A percentile compares a stretch with the other conserved stretches of the same genome.
Evolutionary conservation across 1,139 yeast genomes (phyloP).

Genomic region (Spencermartinsiella ligniputridi): DNA sequence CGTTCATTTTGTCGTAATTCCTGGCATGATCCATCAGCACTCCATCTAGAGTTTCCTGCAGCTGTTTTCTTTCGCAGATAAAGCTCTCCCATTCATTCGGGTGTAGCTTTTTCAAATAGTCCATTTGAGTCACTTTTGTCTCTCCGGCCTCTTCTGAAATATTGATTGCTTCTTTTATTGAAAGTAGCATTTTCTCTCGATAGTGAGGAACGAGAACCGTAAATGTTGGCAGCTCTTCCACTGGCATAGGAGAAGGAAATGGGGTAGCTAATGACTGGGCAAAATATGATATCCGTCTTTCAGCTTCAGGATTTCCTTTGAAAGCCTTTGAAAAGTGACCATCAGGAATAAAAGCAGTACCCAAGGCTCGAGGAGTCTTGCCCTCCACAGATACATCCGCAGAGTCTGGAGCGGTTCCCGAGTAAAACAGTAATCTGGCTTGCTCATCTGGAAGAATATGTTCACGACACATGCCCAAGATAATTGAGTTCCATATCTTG

Average conservation of each 20-base stretch:
- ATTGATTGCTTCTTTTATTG: constrained; percentile 61
- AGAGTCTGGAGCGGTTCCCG: constrained; percentile 2
- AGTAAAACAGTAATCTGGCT: constrained; percentile 45
- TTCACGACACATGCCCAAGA: constrained; percentile 71
- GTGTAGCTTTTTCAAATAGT: constrained; percentile 66
- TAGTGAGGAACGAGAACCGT: constrained; percentile 87
- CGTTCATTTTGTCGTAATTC: constrained; percentile 13
- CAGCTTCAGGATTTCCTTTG: constrained; percentile 64
- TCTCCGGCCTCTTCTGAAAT: constrained; percentile 47
- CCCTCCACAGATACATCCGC: background rate
- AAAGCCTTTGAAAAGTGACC: constrained; percentile 74
- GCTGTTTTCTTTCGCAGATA: constrained; percentile 38
- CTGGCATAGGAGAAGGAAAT: constrained; percentile 66
- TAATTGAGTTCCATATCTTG: constrained; percentile 76
- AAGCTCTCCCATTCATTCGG: constrained; percentile 74
- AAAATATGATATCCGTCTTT: constrained; percentile 76
- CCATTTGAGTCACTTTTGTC: constrained; percentile 66
- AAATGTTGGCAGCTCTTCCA: constrained; percentile 73
- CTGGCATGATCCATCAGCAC: constrained; percentile 17
- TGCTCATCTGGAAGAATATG: constrained; percentile 73
- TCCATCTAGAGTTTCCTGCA: constrained; percentile 14
- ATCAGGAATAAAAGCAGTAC: constrained; percentile 39
- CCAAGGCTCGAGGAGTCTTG: constrained; percentile 1
- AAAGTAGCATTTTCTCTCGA: constrained; percentile 64
- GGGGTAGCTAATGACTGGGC: constrained; percentile 84